phyloP scores from a whole-genome alignment of 176 grass and related monocot genomes.

The Otatea glauca region DNA sequence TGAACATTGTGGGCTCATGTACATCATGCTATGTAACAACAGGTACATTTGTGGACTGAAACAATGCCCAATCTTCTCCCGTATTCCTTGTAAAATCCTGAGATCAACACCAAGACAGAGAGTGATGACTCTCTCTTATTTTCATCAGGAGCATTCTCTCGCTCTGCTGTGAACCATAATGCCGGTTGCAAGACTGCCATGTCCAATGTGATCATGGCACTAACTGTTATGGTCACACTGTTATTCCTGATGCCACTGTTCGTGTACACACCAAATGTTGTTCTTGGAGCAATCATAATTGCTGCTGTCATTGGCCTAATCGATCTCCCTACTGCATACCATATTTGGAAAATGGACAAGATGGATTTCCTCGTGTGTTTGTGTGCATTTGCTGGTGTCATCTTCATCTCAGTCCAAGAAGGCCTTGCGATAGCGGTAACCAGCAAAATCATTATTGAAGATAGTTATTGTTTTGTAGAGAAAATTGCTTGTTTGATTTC shows the following conservation, averaged over 20 bases:
- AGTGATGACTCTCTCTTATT: background rate
- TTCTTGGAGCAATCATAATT: constrained; percentile 90
- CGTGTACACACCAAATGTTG: constrained; percentile 85
- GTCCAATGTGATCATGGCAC: constrained; percentile 88
- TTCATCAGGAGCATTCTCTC: constrained; percentile 82
- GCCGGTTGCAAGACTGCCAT: constrained; percentile 94
- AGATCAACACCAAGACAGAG: background rate
- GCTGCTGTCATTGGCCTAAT: constrained; percentile 80
- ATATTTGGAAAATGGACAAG: constrained; percentile 98
- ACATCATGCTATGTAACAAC: constrained; percentile 97
- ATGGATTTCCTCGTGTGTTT: constrained; percentile 90
- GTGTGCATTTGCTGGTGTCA: constrained; percentile 83
- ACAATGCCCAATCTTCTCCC: background rate
- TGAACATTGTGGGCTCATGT: constrained; percentile 98
- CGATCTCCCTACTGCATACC: constrained; percentile 67
- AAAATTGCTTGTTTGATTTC: background rate
- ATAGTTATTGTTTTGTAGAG: background rate
- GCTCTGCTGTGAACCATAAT: constrained; percentile 95
- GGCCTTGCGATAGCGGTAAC: constrained; percentile 90
- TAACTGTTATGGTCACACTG: constrained; percentile 90
- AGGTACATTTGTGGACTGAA: constrained; percentile 47
- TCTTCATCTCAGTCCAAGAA: constrained; percentile 91
- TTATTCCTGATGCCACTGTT: constrained; percentile 93
- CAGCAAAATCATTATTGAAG: background rate
- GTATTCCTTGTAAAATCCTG: background rate